Evolutionary conservation across 2,329 filamentous ascomycete species (phyloP).

Genomic region (Aspergillus chevalieri): DNA sequence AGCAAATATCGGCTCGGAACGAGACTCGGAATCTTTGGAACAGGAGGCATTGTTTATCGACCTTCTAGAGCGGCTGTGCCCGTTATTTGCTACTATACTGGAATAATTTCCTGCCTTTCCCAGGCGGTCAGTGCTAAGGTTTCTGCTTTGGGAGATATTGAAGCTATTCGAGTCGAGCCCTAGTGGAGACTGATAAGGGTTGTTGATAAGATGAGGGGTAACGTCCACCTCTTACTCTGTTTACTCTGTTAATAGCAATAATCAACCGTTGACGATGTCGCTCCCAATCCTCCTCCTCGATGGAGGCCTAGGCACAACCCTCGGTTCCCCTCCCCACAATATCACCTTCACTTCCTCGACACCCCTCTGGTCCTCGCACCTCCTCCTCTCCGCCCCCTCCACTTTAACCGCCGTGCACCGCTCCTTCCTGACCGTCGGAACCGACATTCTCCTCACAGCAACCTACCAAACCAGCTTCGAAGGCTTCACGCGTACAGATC

Average conservation of each 20-base stretch:
- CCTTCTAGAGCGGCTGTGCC: too few relatives aligned
- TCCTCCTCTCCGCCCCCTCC: conserved; percentile 50
- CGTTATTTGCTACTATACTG: too few relatives aligned
- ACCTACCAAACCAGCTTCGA: conserved; percentile 60
- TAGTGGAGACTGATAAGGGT: neutral
- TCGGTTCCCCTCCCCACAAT: conserved; percentile 51
- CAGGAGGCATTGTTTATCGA: too few relatives aligned
- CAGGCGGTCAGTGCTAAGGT: too few relatives aligned
- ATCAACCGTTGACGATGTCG: conserved; percentile 10
- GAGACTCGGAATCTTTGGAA: too few relatives aligned
- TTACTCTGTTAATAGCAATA: neutral
- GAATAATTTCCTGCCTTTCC: too few relatives aligned
- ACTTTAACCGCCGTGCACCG: conserved; percentile 52
- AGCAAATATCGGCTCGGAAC: too few relatives aligned
- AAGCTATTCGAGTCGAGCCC: neutral
- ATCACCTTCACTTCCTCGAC: conserved; percentile 46
- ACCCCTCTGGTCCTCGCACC: conserved; percentile 63
- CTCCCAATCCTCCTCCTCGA: conserved; percentile 51
- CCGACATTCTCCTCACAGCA: conserved; percentile 60
- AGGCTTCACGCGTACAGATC: conserved; percentile 48
- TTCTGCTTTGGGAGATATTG: neutral
- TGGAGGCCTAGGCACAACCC: conserved; percentile 62
- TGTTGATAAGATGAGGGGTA: neutral
- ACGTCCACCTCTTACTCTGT: neutral
- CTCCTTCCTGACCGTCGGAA: conserved; percentile 52